Base-by-base conservation (phyloP, 78 protist species). In the Dictyostelium discoideum region DNA sequence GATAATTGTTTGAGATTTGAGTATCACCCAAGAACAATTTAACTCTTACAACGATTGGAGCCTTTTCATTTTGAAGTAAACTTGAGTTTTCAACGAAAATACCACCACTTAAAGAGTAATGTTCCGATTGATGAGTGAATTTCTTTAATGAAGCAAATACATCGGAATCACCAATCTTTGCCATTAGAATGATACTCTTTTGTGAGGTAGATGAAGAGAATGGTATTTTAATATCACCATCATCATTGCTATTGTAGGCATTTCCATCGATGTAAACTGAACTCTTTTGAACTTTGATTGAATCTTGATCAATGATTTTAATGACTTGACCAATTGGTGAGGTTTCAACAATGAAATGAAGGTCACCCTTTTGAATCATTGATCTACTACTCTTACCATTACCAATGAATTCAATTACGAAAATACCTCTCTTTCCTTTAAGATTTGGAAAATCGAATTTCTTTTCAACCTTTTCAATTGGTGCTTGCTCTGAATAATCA, bases 171-270 rank as follows among this genome's bases (percentile, higher is more conserved):
- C 77, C 77, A 26, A 26, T 29, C 11, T 46, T 46, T 16, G 86
- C 39, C 10, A 26, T 39, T 2, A 92, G 7, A 3, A 92, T 72
- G 14, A 92, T 84, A 13, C 11, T 22, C 63, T 92, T 77, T 42
- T 26, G 10, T 10, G n/a, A 29, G 1, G n/a, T 29, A 7, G 40
- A 0, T 0, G 48, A 18, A 42, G 96, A 46, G 85, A 92, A 92
- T 86, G 96, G 96, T n/a, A 92, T 50, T 10, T 42, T 79, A 10
- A 92, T 84, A 46, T 92, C 96, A 50, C 96, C 96, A n/a, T 84
- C 57, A 3, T 92, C 92, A 22, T 92, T 48, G 39, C 89, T 92
- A 7, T 72, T 79, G 22, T 69, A 92, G 24, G 82, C 54, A 39
- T 92, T 85, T 5, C 90, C 90, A 39, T 90, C 95, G 16, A 90